Conservation (phyloP, 495 filamentous ascomycete genomes). For the Monascus purpureus region DNA sequence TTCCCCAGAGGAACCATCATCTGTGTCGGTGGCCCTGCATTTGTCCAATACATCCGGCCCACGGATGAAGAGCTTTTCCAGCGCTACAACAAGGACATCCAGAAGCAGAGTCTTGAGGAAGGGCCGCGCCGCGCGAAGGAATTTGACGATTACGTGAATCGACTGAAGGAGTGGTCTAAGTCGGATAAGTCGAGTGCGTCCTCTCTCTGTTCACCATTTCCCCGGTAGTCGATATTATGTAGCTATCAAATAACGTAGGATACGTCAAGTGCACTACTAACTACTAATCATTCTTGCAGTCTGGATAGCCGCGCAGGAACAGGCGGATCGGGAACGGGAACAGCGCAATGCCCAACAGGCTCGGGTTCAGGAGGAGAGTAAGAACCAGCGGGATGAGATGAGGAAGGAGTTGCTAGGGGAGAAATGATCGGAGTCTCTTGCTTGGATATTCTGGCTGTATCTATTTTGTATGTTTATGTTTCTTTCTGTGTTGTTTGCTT, state of each 20-base stretch:
- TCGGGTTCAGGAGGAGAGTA: constrained; percentile 35
- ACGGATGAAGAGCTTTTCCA: constrained; percentile 86
- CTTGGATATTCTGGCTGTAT: no score
- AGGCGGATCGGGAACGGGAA: constrained; percentile 33
- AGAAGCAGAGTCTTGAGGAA: constrained; percentile 64
- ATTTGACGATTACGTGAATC: constrained; percentile 72
- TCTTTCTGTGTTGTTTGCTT: no score
- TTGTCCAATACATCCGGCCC: constrained; percentile 69
- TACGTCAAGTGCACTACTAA: no score
- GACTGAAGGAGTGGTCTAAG: constrained; percentile 79
- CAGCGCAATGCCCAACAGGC: constrained; percentile 31
- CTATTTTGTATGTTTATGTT: no score
- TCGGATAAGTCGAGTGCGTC: constrained; percentile 69
- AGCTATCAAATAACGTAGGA: no score
- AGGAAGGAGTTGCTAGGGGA: constrained; percentile 33
- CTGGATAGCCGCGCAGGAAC: constrained; percentile 60
- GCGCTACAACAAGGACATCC: constrained; percentile 86
- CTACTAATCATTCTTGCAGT: constrained; percentile 32
- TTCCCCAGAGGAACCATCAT: constrained; percentile 46
- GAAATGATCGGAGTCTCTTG: constrained; percentile 14
- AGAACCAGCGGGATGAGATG: constrained; percentile 41
- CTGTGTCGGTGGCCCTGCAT: constrained; percentile 69
- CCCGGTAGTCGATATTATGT: neutral
- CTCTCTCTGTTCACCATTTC: constrained; percentile 5
- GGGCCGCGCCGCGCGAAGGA: constrained; percentile 63